These are phyloP conservation scores for Talaromyces proteolyticus DNA, from an alignment of 495 filamentous ascomycete species.

Conservation along the genomic window DNA sequence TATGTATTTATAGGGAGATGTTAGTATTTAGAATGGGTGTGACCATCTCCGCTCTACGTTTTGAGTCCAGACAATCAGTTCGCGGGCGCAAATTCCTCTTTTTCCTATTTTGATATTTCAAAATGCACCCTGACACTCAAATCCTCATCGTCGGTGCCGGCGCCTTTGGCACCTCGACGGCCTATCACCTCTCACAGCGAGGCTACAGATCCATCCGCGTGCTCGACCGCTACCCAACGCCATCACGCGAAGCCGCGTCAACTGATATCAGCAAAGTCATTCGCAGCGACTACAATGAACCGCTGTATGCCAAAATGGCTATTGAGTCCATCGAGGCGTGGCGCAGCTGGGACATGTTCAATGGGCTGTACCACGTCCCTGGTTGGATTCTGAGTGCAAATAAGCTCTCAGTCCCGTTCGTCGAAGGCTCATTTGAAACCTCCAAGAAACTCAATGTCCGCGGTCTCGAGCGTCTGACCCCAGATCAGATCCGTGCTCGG, in stretches of 20 bases:
- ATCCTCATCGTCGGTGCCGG: conserved; percentile 33
- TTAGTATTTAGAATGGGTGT: too few species aligned
- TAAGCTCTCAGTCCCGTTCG: conserved; percentile 16
- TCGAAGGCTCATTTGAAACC: conserved; percentile 19
- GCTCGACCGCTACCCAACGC: conserved; percentile 26
- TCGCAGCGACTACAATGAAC: conserved; percentile 23
- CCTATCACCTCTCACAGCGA: conserved; percentile 28
- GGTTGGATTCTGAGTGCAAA: conserved; percentile 23
- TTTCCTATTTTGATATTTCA: background rate
- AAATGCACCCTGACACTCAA: conserved; percentile 10
- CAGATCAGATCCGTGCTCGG: conserved; percentile 13
- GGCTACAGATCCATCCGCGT: conserved; percentile 18
- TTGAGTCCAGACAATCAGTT: background rate
- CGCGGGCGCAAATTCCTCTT: background rate
- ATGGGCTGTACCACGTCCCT: conserved; percentile 22
- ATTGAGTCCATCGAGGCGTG: conserved; percentile 16
- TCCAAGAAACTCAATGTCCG: conserved; percentile 13
- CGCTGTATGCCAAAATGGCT: conserved; percentile 17
- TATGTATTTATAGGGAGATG: too few species aligned
- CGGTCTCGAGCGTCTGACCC: conserved; percentile 12
- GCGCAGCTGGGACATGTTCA: conserved; percentile 16
- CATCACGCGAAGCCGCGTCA: conserved; percentile 17
- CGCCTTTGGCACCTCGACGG: conserved; percentile 32
- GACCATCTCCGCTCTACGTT: too few species aligned
- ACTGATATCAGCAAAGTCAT: conserved; percentile 27